Conservation (phyloP, 805 yeast species). For the Kazachstania taianensis region DNA sequence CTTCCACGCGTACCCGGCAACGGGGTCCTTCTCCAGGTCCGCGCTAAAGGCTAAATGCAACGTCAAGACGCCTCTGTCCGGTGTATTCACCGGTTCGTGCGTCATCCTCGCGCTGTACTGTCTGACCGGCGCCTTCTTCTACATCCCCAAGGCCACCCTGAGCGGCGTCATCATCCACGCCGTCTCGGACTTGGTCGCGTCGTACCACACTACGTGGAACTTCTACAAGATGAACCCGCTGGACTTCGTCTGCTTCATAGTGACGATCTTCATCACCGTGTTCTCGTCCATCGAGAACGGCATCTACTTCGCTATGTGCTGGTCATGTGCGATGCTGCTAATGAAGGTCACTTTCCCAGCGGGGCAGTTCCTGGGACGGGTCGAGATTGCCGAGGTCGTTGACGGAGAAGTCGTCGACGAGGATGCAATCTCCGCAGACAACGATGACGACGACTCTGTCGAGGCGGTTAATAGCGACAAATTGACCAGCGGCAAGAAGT, state of each 20-base stretch:
- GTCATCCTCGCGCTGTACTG: constrained; percentile 80
- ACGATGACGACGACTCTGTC: background rate
- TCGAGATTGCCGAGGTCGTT: constrained; percentile 59
- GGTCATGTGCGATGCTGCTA: constrained; percentile 65
- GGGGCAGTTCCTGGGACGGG: constrained; percentile 74
- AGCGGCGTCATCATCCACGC: constrained; percentile 89
- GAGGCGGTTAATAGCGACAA: constrained; percentile 1
- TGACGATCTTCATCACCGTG: constrained; percentile 65
- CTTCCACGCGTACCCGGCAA: constrained; percentile 89
- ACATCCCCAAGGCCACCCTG: constrained; percentile 82
- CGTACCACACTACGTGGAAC: constrained; percentile 54
- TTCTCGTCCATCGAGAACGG: constrained; percentile 79
- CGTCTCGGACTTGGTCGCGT: constrained; percentile 73
- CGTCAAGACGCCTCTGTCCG: constrained; percentile 88
- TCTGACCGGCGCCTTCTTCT: constrained; percentile 74
- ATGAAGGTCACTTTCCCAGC: constrained; percentile 70
- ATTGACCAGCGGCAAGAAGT: background rate
- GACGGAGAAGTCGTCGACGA: constrained; percentile 41
- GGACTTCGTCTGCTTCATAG: constrained; percentile 62
- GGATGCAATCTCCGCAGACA: constrained; percentile 7
- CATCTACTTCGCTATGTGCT: constrained; percentile 81
- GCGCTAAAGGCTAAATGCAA: constrained; percentile 93
- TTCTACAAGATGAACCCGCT: constrained; percentile 67
- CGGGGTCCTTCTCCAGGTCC: constrained; percentile 91
- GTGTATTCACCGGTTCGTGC: constrained; percentile 81